Conservation (phyloP, 139 green algal species). For the Chlorella vulgaris region DNA sequence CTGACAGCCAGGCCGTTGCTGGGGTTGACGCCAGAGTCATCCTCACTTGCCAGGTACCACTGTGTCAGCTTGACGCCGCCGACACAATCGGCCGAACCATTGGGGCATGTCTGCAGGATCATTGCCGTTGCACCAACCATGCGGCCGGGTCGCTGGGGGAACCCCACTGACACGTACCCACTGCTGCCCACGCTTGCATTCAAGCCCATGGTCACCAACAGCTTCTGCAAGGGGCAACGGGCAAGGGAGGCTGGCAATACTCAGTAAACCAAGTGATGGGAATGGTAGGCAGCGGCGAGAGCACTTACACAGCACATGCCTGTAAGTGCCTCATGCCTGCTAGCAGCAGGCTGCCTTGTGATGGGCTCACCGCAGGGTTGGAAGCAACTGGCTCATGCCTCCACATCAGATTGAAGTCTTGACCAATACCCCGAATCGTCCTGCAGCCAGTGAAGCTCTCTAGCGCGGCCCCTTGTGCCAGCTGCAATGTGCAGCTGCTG, state of each 20-base stretch:
- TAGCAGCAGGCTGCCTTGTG: background rate
- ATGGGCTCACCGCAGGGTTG: background rate
- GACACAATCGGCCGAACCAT: background rate
- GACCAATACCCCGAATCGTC: background rate
- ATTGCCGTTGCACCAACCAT: conserved; percentile 10
- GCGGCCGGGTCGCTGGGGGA: background rate
- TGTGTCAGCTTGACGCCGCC: background rate
- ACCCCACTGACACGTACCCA: conserved; percentile 19
- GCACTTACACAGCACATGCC: too few species aligned
- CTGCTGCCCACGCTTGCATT: background rate
- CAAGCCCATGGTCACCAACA: background rate
- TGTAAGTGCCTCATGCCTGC: too few species aligned
- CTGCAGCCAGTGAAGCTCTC: background rate
- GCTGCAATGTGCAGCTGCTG: background rate
- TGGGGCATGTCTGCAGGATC: background rate
- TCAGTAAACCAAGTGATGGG: too few species aligned
- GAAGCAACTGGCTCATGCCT: background rate
- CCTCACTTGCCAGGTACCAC: background rate
- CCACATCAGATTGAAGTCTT: background rate
- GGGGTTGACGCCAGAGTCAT: background rate
- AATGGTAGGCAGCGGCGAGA: too few species aligned
- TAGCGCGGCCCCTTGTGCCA: background rate
- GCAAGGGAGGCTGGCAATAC: background rate
- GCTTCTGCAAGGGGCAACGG: background rate
- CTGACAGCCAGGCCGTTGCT: background rate